Base-by-base conservation (phyloP, 352 stramenopile species). In the Phytopythium oedochilum region DNA sequence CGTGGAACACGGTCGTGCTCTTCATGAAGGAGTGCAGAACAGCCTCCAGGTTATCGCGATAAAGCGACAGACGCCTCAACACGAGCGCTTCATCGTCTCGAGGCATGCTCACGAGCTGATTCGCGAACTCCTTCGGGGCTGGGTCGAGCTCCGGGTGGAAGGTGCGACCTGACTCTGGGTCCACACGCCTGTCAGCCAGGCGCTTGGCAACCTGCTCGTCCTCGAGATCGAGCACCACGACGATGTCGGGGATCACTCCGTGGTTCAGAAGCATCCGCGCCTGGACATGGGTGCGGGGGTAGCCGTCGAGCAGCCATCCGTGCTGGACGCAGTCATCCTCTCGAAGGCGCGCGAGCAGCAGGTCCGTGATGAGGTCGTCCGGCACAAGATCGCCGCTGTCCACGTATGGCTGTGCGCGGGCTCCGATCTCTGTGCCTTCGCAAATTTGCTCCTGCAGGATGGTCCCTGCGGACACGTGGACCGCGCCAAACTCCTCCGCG, bases 221-320 rank as follows among this genome's bases (percentile, higher is more conserved):
- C 5, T 92, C 84, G 8, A 98, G 79, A 57, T 97, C 81, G 5
- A 98, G 64, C 44, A 97, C 85, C 12, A 98, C 66, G 26, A 98
- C 93, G 2, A 96, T 68, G 56, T 98, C 86, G 2, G 92, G 86
- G 2, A 78, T 60, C 34, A 96, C 67, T 17, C 88, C 80, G 35
- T 88, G 68, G 7, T 75, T 64, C 22, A 82, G 55, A 29, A 98
- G 75, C n/a, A 94, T 80, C 12, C 95, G 74, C 10, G 94, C 94
- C 59, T 98, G 92, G 18, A 75, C 82, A 34, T 87, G 78, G 9
- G 94, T 98, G 39, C 93, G 85, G 3, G 96, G 96, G 60, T 97
- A 98, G 7, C 96, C 96, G 60, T 99, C 95, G 0, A 99, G 66
- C 15, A 99, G 73, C 88, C 92, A 99, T 10, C 96, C 96, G 20